Evolutionary conservation across 768 basidiomycete genomes (phyloP).

Genomic region (Krasilnikovozyma curviuscula): DNA sequence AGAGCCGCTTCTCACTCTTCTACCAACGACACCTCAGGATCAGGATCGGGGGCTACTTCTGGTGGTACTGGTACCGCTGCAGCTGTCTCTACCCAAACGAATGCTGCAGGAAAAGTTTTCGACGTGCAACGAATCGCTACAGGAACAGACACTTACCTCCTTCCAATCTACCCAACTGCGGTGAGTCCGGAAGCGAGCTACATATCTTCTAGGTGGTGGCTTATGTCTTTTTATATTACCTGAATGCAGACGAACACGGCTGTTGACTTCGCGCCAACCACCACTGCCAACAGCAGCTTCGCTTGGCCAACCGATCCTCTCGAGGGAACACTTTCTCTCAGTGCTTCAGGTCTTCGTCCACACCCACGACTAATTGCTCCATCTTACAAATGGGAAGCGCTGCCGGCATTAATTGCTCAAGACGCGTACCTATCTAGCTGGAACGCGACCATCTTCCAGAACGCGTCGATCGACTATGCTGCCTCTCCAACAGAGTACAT

Average conservation of each 20-base stretch:
- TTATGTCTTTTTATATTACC: too few relatives aligned
- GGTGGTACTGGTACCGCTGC: conserved; percentile 3
- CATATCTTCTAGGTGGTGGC: not conserved
- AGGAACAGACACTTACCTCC: conserved; percentile 51
- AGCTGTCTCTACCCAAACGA: conserved; percentile 2
- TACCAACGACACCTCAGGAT: not conserved
- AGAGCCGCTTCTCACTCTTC: conserved; percentile 34
- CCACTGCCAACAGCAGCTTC: conserved; percentile 27
- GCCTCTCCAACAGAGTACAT: conserved; percentile 48
- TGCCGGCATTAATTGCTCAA: conserved; percentile 51
- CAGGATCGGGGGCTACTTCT: not conserved
- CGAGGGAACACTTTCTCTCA: too few relatives aligned
- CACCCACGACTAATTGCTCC: conserved; percentile 87
- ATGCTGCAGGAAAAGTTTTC: too few relatives aligned
- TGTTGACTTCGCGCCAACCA: conserved; percentile 31
- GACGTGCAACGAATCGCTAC: conserved; percentile 31
- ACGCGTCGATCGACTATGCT: conserved; percentile 55
- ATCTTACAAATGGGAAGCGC: conserved; percentile 68
- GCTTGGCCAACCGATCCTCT: conserved; percentile 61
- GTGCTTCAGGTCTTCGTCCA: conserved; percentile 45
- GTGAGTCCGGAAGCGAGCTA: conserved; percentile 45
- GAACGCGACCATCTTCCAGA: conserved; percentile 78
- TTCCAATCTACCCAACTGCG: conserved; percentile 73
- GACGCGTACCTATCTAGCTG: conserved; percentile 74
- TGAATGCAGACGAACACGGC: conserved; percentile 39